phyloP scores from a whole-genome alignment of 192 early-diverging fungal genomes.

The Coemansia sp. region DNA sequence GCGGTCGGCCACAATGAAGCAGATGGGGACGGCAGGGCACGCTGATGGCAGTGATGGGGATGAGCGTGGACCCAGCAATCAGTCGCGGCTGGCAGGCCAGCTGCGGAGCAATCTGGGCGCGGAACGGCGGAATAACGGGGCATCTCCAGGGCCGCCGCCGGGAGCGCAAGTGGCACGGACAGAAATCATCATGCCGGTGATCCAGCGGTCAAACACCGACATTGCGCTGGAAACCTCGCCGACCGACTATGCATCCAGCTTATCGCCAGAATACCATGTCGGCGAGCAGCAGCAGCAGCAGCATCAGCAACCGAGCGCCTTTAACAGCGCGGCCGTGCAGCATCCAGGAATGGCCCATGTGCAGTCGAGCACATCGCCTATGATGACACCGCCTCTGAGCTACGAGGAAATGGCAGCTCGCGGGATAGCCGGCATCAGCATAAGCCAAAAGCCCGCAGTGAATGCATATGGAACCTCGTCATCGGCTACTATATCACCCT shows the following conservation, averaged over 20 bases:
- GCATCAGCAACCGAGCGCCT: background rate
- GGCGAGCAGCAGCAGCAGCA: no score
- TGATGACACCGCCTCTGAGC: slow-evolving; percentile 46
- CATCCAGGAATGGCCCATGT: slow-evolving; percentile 25
- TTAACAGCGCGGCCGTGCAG: slow-evolving; percentile 14
- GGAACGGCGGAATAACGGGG: slow-evolving; percentile 7
- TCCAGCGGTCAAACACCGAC: slow-evolving; percentile 37
- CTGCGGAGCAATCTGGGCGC: slow-evolving; percentile 17
- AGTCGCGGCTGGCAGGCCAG: slow-evolving; percentile 20
- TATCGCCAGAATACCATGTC: slow-evolving; percentile 25
- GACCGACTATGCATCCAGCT: slow-evolving; percentile 9
- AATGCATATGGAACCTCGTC: slow-evolving; percentile 13
- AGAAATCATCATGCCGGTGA: slow-evolving; percentile 41
- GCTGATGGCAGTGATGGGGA: slow-evolving; percentile 1
- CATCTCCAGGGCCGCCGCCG: slow-evolving; percentile 4
- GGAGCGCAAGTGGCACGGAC: slow-evolving; percentile 37
- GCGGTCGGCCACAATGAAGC: slow-evolving; percentile 39
- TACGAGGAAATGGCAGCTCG: slow-evolving; percentile 40
- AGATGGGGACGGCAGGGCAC: slow-evolving; percentile 7
- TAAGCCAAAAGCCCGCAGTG: slow-evolving; percentile 4
- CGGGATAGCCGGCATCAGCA: slow-evolving; percentile 34
- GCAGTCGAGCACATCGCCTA: slow-evolving; percentile 27
- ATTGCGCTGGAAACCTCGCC: slow-evolving; percentile 13
- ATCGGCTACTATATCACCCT: slow-evolving; percentile 27
- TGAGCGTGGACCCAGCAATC: background rate